These are phyloP conservation scores for Favolaschia claudopus DNA, from an alignment of 768 basidiomycete genomes.

Conservation along the genomic window DNA sequence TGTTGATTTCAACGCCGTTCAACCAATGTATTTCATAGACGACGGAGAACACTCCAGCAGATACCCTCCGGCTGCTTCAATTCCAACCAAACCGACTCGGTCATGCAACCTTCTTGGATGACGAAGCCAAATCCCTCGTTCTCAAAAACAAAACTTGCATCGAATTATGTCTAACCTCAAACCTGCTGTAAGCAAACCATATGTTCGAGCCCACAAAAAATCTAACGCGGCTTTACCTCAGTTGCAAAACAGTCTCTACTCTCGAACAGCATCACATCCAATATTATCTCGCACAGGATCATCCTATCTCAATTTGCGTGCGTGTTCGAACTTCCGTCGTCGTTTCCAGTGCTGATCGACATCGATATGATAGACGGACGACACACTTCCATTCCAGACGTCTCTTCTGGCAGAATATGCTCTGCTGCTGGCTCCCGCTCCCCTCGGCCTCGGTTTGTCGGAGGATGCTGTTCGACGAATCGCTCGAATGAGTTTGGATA, in stretches of 20 bases:
- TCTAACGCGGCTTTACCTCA: constrained; percentile 30
- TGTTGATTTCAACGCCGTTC: neutral
- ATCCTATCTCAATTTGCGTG: constrained; percentile 83
- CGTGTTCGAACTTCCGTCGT: constrained; percentile 32
- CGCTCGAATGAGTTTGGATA: constrained; percentile 67
- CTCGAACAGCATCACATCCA: constrained; percentile 78
- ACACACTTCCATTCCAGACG: constrained; percentile 79
- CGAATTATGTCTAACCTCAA: constrained; percentile 85
- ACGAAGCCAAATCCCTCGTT: constrained; percentile 64
- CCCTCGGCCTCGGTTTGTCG: constrained; percentile 73
- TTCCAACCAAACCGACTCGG: constrained; percentile 74
- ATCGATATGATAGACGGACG: constrained; percentile 70
- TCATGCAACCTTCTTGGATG: constrained; percentile 82
- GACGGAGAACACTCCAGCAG: constrained; percentile 53
- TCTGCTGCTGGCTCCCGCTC: constrained; percentile 74
- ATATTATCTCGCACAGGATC: constrained; percentile 66
- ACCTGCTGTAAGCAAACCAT: constrained; percentile 61
- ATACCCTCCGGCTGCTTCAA: constrained; percentile 67
- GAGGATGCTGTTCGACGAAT: constrained; percentile 63
- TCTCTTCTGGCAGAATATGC: constrained; percentile 82
- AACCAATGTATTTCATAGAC: constrained; percentile 45
- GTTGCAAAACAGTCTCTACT: constrained; percentile 71
- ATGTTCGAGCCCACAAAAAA: neutral
- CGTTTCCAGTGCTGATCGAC: neutral
- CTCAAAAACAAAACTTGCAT: constrained; percentile 62